These are phyloP conservation scores for Candida saitoana DNA, from an alignment of 805 yeast species.

Conservation along the genomic window DNA sequence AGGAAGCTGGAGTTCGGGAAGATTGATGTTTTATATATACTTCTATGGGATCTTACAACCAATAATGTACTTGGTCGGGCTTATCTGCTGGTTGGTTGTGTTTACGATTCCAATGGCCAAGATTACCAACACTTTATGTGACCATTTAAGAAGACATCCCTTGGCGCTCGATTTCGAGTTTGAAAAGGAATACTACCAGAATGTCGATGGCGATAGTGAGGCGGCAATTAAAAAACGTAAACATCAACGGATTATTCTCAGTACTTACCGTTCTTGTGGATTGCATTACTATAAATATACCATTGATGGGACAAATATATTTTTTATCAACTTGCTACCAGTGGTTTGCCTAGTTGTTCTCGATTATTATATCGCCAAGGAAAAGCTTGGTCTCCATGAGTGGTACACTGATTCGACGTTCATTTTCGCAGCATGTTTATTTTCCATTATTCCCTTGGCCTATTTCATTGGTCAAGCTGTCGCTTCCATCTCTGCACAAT, in stretches of 20 bases:
- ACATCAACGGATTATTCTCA: constrained; percentile 63
- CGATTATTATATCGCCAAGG: constrained; percentile 65
- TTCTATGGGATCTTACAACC: constrained; percentile 75
- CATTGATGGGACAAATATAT: constrained; percentile 91
- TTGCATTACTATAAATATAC: constrained; percentile 93
- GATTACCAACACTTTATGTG: constrained; percentile 59
- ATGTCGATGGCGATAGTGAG: constrained; percentile 15
- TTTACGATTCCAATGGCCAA: constrained; percentile 94
- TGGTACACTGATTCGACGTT: constrained; percentile 58
- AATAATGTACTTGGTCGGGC: constrained; percentile 48
- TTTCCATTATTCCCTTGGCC: constrained; percentile 89
- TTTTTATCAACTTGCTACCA: constrained; percentile 77
- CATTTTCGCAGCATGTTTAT: constrained; percentile 69
- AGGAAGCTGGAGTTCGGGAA: constrained; percentile 85
- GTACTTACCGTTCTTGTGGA: constrained; percentile 91
- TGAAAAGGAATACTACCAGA: constrained; percentile 47
- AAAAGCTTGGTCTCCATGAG: constrained; percentile 29
- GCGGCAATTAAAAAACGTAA: constrained; percentile 29
- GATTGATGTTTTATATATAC: constrained; percentile 68
- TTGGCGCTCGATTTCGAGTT: constrained; percentile 73
- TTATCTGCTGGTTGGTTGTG: constrained; percentile 74
- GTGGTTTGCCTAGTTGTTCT: constrained; percentile 78
- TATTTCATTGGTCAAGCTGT: constrained; percentile 98
- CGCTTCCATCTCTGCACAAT: constrained; percentile 97
- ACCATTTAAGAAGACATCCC: constrained; percentile 86